These are phyloP conservation scores for Fusarium kyushuense DNA, from an alignment of 2,329 filamentous ascomycete genomes.

Conservation along the genomic window DNA sequence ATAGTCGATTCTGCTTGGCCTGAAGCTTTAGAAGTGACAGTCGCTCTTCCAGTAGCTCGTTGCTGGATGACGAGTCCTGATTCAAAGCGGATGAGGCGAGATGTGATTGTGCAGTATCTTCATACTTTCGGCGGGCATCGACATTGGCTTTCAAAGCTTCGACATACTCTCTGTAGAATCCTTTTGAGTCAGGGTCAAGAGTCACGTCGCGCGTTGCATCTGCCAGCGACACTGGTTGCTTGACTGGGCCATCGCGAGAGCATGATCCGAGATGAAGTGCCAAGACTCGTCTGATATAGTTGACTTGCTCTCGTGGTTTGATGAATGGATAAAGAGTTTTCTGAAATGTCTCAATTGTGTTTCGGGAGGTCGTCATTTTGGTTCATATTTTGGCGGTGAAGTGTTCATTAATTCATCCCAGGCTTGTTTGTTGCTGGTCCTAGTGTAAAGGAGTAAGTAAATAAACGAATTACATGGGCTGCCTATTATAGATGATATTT, in stretches of 20 bases:
- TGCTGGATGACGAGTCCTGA: constrained; percentile 29
- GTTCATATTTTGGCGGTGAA: constrained; percentile 30
- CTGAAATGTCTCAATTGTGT: constrained; percentile 55
- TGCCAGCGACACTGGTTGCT: constrained; percentile 63
- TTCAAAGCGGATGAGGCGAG: constrained; percentile 35
- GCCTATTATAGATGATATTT: constrained; percentile 6
- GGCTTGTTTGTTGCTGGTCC: constrained; percentile 31
- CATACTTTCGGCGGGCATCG: constrained; percentile 63
- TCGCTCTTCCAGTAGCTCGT: constrained; percentile 60
- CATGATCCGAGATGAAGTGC: constrained; percentile 65
- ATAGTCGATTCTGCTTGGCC: constrained; percentile 64
- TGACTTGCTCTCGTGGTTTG: constrained; percentile 68
- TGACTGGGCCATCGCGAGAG: constrained; percentile 57
- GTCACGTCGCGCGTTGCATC: constrained; percentile 54
- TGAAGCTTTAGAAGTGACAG: constrained; percentile 64
- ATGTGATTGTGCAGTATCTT: constrained; percentile 50
- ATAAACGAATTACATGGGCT: constrained; percentile 32
- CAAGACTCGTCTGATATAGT: constrained; percentile 67
- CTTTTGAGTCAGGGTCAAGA: constrained; percentile 56
- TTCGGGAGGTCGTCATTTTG: constrained; percentile 51
- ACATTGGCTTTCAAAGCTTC: constrained; percentile 65
- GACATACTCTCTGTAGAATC: constrained; percentile 66
- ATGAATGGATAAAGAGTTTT: constrained; percentile 64
- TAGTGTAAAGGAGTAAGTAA: constrained; percentile 26
- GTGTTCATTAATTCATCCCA: constrained; percentile 4